Base-by-base conservation (phyloP, 805 yeast genomes). In the Wickerhamia fluorescens region DNA sequence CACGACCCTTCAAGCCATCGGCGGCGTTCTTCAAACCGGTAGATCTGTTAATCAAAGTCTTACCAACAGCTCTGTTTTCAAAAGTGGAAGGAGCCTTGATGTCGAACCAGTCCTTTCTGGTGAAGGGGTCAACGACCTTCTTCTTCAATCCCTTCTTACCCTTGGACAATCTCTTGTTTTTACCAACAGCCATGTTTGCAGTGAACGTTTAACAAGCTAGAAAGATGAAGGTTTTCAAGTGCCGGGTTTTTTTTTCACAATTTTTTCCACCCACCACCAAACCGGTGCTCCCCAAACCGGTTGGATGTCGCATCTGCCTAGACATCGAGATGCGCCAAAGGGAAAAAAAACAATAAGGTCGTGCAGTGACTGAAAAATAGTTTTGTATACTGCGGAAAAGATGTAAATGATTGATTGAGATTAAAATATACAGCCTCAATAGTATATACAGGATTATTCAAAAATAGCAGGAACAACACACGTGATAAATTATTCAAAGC, bases 101-200 rank as follows among this genome's bases (percentile, higher is more conserved):
- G 70, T 84, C 94, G 68, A 74, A 88, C 97, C 97, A 89, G 59
- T 89, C 97, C 75, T 89, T 89, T 72, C 88, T 87, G 81, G 95
- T 77, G 92, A 89, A 89, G 63, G 98, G 97, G 78, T 89, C 98
- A 54, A 87, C 94, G 64, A 84, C 92, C 82, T 81, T 89, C 94
- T 89, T 92, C 94, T 92, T 89, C 70, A 87, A 73, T 62, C 97
- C 96, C 74, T 92, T 92, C 86, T 82, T 81, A 63, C 89, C 89
- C 66, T 73, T 72, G 66, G 79, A 74, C 58, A 81, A 76, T 75
- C 88, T 83, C 80, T 82, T 82, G 68, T 82, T 82, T 76, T 82
- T 82, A 58, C 89, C 89, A 56, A 71, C 73, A 66, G 75, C 76
- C 76, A 71, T 71, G 56, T 48, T 68, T 58, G 35, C 25, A 19